Evolutionary conservation across 2,329 filamentous ascomycete genomes (phyloP), one percentile per base, ranked within the genome.

Genomic region (Aspergillus nomiae): DNA sequence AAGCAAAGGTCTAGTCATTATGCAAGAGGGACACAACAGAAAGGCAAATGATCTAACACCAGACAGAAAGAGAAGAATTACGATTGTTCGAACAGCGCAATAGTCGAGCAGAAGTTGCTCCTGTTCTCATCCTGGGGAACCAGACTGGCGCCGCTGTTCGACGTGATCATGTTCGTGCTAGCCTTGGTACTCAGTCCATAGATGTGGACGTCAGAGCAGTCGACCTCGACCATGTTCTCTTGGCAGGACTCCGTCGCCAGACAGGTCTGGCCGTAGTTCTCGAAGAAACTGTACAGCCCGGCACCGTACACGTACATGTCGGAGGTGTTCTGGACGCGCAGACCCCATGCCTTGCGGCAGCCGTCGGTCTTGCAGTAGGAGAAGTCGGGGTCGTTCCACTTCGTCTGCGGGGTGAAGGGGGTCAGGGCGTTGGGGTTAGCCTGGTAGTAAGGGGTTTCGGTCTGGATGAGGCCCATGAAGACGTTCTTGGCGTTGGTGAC

Each of bases 401-500:
- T 66, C 4, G 67, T 34, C 53, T 79, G 76, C 4, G 77, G 72
- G 0, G 68, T 76, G 69, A 76, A 80, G 11, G 78, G 78, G 11
- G 86, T 83, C 11, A 86, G 83, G 2, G 92, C 86, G 69, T 90
- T 85, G 5, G 93, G 92, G 81, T 94, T 94, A 75, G 90, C 86
- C 80, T 96, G 92, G 84, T 90, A 92, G 83, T 88, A 87, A 36
- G 93, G 91, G 6, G 93, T 97, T 81, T 97, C 94, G 4, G 91
- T 92, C 81, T 97, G 94, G 71, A 96, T 92, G 57, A 92, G 81
- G 12, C 87, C 89, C 85, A 96, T 89, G 82, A 90, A 96, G 66
- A 96, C 84, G 73, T 94, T 90, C 72, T 87, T 84, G 2, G 93
- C 92, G 65, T 89, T 89, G 73, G 85, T 82, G 72, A 97, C 82